Evolutionary conservation across 345 rosid genomes (phyloP).

Genomic region (Iberis pinnata): DNA sequence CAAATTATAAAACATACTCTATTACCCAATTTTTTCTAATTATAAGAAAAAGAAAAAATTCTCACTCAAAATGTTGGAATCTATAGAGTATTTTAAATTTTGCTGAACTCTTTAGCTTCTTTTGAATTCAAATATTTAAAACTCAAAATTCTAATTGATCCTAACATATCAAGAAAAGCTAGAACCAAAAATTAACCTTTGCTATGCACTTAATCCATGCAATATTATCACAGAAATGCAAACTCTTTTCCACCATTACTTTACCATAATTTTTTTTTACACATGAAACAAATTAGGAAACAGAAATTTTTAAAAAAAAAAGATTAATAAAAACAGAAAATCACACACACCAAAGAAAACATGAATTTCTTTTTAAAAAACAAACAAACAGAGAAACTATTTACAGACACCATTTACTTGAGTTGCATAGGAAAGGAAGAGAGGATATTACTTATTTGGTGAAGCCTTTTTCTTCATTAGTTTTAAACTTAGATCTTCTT

Average conservation of each 20-base stretch:
- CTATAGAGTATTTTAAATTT: too few species aligned
- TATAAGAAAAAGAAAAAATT: too few species aligned
- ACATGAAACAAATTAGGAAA: constrained; percentile 29
- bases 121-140: too few species aligned
- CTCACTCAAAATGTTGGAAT: too few species aligned
- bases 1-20: too few species aligned
- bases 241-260: constrained; percentile 20
- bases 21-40: too few species aligned
- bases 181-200: too few species aligned
- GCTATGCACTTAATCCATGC: too few species aligned
- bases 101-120: too few species aligned
- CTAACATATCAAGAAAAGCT: too few species aligned
- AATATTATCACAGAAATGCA: constrained; percentile 14
- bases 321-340: constrained; percentile 15
- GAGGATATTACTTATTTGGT: constrained; percentile 29
- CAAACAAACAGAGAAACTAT: constrained; percentile 27
- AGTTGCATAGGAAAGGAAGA: constrained; percentile 13
- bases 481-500: constrained; percentile 13
- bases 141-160: too few species aligned
- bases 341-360: constrained; percentile 24
- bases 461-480: constrained; percentile 25
- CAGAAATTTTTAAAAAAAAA: neutral
- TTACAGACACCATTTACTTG: constrained; percentile 29
- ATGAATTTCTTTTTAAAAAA: constrained; percentile 9
- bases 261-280: constrained; percentile 29